Conservation (phyloP, 2,329 filamentous ascomycete species). For the Aspergillus sergii region DNA sequence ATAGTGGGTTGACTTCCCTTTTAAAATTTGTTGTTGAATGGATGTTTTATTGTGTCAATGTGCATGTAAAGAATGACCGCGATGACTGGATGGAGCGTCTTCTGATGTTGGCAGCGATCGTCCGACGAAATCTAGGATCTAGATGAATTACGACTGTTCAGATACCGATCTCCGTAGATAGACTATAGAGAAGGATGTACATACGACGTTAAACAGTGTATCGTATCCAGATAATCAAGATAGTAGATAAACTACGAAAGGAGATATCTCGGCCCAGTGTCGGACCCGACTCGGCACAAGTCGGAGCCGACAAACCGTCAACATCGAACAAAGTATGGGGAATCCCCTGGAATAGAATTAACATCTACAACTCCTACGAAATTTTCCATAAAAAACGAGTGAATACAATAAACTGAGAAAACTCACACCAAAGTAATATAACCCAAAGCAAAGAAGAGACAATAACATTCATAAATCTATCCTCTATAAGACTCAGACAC, state of each 20-base stretch:
- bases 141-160: neutral
- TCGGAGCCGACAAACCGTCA: neutral
- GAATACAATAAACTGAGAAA: too few species aligned
- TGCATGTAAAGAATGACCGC: neutral
- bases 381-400: too few species aligned
- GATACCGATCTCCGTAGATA: neutral
- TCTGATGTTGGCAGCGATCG: constrained; percentile 5
- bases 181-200: neutral
- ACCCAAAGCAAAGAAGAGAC: too few species aligned
- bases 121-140: constrained; percentile 18
- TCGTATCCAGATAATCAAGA: neutral
- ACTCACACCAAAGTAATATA: neutral
- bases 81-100: constrained; percentile 1
- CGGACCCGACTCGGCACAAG: neutral
- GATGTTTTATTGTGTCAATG: neutral
- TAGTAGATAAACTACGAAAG: neutral
- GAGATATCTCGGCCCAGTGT: neutral
- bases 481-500: neutral
- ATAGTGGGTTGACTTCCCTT: constrained; percentile 49
- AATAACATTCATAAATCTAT: neutral
- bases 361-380: neutral
- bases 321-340: neutral
- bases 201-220: neutral
- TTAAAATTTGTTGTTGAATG: constrained; percentile 1
- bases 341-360: neutral